phyloP scores from a whole-genome alignment of 768 basidiomycete genomes.

The Psilocybe azurescens region DNA sequence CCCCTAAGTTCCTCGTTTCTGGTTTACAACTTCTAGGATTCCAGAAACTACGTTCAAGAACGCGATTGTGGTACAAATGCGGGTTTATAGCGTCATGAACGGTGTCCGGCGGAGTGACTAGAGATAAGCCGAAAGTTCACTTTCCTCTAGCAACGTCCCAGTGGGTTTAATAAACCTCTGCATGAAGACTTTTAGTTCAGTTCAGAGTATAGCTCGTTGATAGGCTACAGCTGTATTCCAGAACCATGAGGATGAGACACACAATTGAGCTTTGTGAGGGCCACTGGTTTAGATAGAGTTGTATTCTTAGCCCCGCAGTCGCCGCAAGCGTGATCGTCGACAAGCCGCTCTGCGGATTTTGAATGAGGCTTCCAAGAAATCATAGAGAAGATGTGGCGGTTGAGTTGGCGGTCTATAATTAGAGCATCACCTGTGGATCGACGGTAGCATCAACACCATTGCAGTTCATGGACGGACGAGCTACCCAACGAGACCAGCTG shows the following conservation, averaged over 20 bases:
- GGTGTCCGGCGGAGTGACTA: neutral
- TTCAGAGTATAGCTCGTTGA: too few relatives aligned
- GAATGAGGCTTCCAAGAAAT: neutral
- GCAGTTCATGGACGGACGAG: too few relatives aligned
- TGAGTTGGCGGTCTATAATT: too few relatives aligned
- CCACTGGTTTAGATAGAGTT: neutral
- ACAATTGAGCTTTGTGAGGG: too few relatives aligned
- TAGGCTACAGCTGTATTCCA: too few relatives aligned
- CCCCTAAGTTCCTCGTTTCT: neutral
- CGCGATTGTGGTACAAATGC: neutral
- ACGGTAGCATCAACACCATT: too few relatives aligned
- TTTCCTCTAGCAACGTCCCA: neutral
- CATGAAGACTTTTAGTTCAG: too few relatives aligned
- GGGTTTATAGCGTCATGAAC: neutral
- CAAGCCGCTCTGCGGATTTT: neutral
- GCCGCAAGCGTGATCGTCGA: neutral
- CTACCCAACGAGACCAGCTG: too few relatives aligned
- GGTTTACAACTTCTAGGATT: neutral
- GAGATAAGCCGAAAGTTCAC: neutral
- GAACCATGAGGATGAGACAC: too few relatives aligned
- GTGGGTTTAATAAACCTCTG: neutral
- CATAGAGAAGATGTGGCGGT: neutral
- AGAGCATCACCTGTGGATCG: too few relatives aligned
- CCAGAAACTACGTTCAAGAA: neutral
- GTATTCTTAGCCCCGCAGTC: neutral